Evolutionary conservation across 306 rosid genomes (phyloP).

Genomic region (Trifolium subterraneum): DNA sequence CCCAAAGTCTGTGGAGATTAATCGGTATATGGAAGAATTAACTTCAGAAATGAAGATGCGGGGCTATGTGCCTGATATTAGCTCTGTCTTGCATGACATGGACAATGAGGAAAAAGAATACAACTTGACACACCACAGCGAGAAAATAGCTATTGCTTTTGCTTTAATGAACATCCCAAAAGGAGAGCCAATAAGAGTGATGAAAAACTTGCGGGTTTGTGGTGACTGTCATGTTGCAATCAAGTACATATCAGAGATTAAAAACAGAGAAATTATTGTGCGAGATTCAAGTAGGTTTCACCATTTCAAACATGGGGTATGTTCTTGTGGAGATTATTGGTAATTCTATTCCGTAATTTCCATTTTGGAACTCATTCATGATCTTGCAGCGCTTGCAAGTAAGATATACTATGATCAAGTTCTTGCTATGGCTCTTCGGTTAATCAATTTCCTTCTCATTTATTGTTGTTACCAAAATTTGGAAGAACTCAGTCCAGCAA

Average conservation of each 20-base stretch:
- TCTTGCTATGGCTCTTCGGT: conserved; percentile 24
- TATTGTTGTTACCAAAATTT: background rate
- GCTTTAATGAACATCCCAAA: conserved; percentile 67
- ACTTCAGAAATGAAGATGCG: conserved; percentile 72
- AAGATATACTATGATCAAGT: conserved; percentile 15
- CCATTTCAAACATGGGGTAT: conserved; percentile 75
- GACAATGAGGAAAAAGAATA: conserved; percentile 89
- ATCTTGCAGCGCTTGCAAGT: conserved; percentile 40
- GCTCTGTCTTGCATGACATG: conserved; percentile 82
- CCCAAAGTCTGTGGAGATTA: conserved; percentile 60
- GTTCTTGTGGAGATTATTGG: conserved; percentile 93
- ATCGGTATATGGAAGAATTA: conserved; percentile 72
- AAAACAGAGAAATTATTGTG: conserved; percentile 61
- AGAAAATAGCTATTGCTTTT: conserved; percentile 86
- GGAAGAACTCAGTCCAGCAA: background rate
- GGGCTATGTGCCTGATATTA: conserved; percentile 81
- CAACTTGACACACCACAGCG: conserved; percentile 79
- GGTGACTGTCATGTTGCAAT: conserved; percentile 81
- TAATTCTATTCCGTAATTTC: conserved; percentile 37
- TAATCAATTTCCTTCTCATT: conserved; percentile 17
- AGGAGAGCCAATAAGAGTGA: conserved; percentile 73
- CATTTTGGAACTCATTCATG: conserved; percentile 25
- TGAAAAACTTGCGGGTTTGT: conserved; percentile 83
- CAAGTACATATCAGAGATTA: conserved; percentile 68
- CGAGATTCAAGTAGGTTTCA: conserved; percentile 85